Base-by-base conservation (phyloP, 352 stramenopile genomes). In the Globisporangium paroecandrum region DNA sequence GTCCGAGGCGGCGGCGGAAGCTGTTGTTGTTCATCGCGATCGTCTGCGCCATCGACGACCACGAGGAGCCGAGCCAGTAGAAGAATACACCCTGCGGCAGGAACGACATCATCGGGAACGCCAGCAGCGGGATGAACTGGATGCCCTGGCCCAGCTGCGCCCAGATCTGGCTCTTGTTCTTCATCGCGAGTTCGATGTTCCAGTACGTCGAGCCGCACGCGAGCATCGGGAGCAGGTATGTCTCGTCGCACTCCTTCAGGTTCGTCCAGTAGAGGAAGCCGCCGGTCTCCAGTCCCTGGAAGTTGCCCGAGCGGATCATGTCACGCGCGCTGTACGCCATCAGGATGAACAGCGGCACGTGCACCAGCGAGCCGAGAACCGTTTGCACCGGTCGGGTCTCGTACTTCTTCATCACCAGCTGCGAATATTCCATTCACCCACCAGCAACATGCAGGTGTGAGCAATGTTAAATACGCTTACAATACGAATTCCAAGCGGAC, bases 31-130 rank as follows among this genome's bases (percentile, higher is more conserved):
- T 77, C 78, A 93, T 89, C 13, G 79, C 70, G 1, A 82, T 55
- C 3, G 70, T 87, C 69, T 93, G 85, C 15, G 66, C 82, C 66
- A 91, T 79, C 20, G 78, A 86, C 54, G 82, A 73, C 81, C 85
- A 92, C 10, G 83, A 91, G 0, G 83, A 81, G 9, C 78, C 83
- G 51, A 93, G 72, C 85, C 85, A 93, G 73, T 92, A 91, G 62
- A 93, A 93, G 60, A 93, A 93, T 8, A 93, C 76, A n/a, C 85
- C 85, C 56, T 93, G 83, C 2, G 80, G 80, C 20, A 90, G 66
- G 62, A 66, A 77, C 10, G 68, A 76, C 59, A 89, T 64, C 53
- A 87, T 71, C 1, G 79, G 79, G 12, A 90, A 70, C 61, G 82
- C 82, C 18, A 90, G 36, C 38, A 93, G 77, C 2, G 73, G 83